These are phyloP conservation scores for Diaporthe capsici DNA, from an alignment of 2,329 filamentous ascomycete genomes.

Conservation along the genomic window DNA sequence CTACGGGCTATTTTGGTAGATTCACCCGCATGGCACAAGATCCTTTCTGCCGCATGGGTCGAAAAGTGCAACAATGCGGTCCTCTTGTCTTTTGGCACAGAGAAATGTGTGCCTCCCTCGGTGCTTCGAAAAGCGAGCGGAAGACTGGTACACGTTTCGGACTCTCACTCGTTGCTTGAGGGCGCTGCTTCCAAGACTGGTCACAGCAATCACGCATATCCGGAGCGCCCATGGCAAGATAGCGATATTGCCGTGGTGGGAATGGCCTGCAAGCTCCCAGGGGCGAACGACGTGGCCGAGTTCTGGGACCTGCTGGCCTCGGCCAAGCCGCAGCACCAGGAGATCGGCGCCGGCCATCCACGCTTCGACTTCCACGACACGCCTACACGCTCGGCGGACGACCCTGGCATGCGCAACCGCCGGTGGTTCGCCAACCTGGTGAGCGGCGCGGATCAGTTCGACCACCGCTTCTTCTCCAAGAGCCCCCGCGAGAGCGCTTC, in stretches of 20 bases:
- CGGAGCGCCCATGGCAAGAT: constrained; percentile 19
- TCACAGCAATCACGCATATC: background rate
- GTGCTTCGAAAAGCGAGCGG: constrained; percentile 45
- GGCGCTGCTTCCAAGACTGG: background rate
- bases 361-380: constrained; percentile 29
- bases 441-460: constrained; percentile 49
- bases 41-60: constrained; percentile 48
- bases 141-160: constrained; percentile 42
- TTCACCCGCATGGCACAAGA: constrained; percentile 52
- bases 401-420: background rate
- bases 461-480: constrained; percentile 58
- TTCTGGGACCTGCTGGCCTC: constrained; percentile 44
- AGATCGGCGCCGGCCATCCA: constrained; percentile 12
- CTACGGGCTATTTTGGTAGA: constrained; percentile 52
- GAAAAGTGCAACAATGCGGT: background rate
- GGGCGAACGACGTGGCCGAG: constrained; percentile 42
- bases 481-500: constrained; percentile 51
- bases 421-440: constrained; percentile 47
- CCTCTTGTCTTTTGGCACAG: constrained; percentile 52
- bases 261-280: constrained; percentile 53
- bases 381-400: background rate
- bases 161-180: constrained; percentile 15
- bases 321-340: constrained; percentile 35
- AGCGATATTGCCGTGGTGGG: constrained; percentile 54
- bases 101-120: constrained; percentile 53